Base-by-base conservation (phyloP, 2,329 filamentous ascomycete species). In the Metarhizium humberi region DNA sequence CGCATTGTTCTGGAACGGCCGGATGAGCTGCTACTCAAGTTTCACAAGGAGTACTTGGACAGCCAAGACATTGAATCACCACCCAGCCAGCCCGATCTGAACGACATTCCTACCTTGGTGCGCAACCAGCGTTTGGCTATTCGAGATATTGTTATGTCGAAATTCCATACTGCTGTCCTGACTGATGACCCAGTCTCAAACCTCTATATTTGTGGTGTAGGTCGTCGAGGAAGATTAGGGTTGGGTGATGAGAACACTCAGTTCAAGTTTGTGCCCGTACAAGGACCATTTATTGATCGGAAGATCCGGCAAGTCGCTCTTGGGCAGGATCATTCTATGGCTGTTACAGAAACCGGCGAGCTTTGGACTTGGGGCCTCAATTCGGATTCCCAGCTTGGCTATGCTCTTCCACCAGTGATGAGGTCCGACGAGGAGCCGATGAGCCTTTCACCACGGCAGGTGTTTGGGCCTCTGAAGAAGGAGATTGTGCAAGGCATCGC, bases 361-460 rank as follows among this genome's bases (percentile, higher is more conserved):
- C 82, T 96, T 6, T 96, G 90, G 76, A 94, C 90, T 1, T 99
- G 94, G 94, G 94, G 94, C 7, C 88, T 87, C 60, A 97, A 96
- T 64, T 84, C 80, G 7, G 86, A 83, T 66, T 90, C 87, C 1
- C 92, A 97, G 67, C 78, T 99, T 14, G 94, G 94, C 5, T 97
- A 96, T 67, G 74, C 80, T 18, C 75, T 96, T 16, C 90, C 91
- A 8, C 70, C 77, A 16, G 80, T 85, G 2, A 70, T 75, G 8
- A 78, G 83, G 61, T 81, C 82, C 53, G 90, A 96, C 52, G 88
- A 96, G 63, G 88, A 94, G 57, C 87, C 92, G 0, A 86, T 94
- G 61, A 92, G 91, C 62, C 79, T 83, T 4, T 79, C 82, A 0
- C 94, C 94, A 0, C 84, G 90, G 18, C 94, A 96, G 66, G 88